These are phyloP conservation scores for Ulvella scutata DNA, from an alignment of 139 green algal genomes.

Conservation along the genomic window DNA sequence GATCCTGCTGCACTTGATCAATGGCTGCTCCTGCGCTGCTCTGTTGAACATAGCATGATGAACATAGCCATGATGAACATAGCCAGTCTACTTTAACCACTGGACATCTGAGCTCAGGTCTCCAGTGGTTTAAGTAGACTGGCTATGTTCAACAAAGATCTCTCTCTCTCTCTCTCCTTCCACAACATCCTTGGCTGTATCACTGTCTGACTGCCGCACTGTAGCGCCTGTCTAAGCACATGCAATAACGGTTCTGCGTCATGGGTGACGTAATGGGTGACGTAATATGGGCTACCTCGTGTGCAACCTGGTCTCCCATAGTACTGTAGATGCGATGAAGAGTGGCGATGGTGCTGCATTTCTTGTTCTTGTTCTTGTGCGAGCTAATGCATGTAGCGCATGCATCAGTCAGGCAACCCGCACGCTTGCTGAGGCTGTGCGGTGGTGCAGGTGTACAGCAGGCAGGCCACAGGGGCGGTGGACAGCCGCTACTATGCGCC, in stretches of 20 bases:
- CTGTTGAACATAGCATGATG: neutral
- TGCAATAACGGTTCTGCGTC: neutral
- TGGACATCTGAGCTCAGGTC: too few species aligned
- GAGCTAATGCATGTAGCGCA: neutral
- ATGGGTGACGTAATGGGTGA: neutral
- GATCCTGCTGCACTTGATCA: neutral
- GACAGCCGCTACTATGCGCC: neutral
- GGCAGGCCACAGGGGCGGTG: neutral
- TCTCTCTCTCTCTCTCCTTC: neutral
- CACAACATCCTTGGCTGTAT: neutral
- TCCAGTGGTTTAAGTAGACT: too few species aligned
- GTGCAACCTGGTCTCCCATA: neutral
- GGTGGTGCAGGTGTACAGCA: neutral
- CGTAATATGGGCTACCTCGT: neutral
- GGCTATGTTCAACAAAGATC: too few species aligned
- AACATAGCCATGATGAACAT: too few species aligned
- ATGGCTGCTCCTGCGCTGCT: neutral
- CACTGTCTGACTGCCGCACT: neutral
- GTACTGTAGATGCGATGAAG: neutral
- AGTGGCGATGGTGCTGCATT: neutral
- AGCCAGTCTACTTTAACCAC: too few species aligned
- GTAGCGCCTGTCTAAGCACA: neutral
- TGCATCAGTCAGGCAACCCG: neutral
- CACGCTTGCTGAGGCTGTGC: neutral
- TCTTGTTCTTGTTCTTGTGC: neutral